These are phyloP conservation scores for Plicaturopsis crispa DNA, from an alignment of 768 basidiomycete genomes.

Conservation along the genomic window DNA sequence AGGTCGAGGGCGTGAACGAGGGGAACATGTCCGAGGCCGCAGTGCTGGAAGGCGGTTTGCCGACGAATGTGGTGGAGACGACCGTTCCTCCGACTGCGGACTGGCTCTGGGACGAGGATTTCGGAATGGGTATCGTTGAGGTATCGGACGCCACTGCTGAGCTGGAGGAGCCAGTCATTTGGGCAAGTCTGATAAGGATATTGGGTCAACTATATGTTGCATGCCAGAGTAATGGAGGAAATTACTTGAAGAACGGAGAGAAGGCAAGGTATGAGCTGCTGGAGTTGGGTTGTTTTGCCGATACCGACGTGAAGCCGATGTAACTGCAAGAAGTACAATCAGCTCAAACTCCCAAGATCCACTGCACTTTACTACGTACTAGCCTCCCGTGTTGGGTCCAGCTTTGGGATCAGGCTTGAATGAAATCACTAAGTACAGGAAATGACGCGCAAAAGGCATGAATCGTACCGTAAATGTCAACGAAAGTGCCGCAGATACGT, in stretches of 20 bases:
- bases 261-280: constrained; percentile 28
- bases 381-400: constrained; percentile 48
- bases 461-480: constrained; percentile 48
- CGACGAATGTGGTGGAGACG: too few species aligned
- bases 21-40: too few species aligned
- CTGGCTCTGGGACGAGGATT: too few species aligned
- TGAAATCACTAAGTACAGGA: background rate
- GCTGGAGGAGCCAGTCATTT: constrained; percentile 3
- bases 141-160: constrained; percentile 2
- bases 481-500: constrained; percentile 40
- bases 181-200: background rate
- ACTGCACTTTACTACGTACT: constrained; percentile 33
- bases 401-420: constrained; percentile 45
- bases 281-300: constrained; percentile 18
- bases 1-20: too few species aligned
- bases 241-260: constrained; percentile 26
- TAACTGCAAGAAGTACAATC: constrained; percentile 23
- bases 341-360: background rate
- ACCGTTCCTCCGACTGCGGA: too few species aligned
- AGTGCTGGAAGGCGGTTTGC: too few species aligned
- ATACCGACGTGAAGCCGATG: constrained; percentile 44
- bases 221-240: background rate
- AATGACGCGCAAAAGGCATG: background rate
- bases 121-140: constrained; percentile 2
- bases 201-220: background rate